Percentiles rank a stretch among this genome's conserved stretches.
phyloP scores from a whole-genome alignment of 2,329 filamentous ascomycete genomes.

The Fusarium oxysporum region DNA sequence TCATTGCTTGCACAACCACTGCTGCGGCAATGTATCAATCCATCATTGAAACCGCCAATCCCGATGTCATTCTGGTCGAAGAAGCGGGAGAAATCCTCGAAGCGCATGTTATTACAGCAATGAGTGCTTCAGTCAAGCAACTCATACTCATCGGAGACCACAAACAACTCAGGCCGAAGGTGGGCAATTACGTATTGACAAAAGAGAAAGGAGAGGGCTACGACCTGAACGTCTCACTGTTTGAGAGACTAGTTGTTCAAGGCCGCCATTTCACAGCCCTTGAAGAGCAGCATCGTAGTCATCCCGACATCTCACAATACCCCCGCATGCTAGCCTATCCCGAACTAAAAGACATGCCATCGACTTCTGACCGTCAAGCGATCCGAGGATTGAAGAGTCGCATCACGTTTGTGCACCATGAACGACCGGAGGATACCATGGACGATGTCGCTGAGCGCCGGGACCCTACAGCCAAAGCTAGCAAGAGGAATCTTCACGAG shows the following conservation, averaged over 20 bases:
- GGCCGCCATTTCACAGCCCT: conserved; percentile 66
- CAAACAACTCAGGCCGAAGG: conserved; percentile 76
- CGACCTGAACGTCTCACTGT: conserved; percentile 75
- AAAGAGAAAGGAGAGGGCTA: conserved; percentile 74
- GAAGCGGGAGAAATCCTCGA: conserved; percentile 81
- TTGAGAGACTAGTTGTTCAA: conserved; percentile 73
- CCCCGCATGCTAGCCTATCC: conserved; percentile 71
- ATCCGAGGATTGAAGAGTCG: conserved; percentile 69
- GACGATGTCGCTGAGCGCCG: conserved; percentile 58
- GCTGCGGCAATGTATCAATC: conserved; percentile 71
- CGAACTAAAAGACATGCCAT: conserved; percentile 65
- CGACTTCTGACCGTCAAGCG: conserved; percentile 58
- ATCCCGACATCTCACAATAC: conserved; percentile 73
- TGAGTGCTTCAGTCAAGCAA: conserved; percentile 68
- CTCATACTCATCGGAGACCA: conserved; percentile 80
- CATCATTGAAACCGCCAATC: conserved; percentile 64
- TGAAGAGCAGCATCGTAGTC: conserved; percentile 74
- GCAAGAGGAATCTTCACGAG: conserved; percentile 73
- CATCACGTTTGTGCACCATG: conserved; percentile 76
- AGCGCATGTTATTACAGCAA: conserved; percentile 69
- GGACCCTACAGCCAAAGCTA: conserved; percentile 62
- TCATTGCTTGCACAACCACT: conserved; percentile 80
- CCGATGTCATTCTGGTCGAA: conserved; percentile 74
- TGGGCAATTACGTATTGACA: conserved; percentile 68
- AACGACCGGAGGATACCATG: conserved; percentile 62